Conservation (phyloP, 345 rosid genomes). For the Euphorbia peplus region DNA sequence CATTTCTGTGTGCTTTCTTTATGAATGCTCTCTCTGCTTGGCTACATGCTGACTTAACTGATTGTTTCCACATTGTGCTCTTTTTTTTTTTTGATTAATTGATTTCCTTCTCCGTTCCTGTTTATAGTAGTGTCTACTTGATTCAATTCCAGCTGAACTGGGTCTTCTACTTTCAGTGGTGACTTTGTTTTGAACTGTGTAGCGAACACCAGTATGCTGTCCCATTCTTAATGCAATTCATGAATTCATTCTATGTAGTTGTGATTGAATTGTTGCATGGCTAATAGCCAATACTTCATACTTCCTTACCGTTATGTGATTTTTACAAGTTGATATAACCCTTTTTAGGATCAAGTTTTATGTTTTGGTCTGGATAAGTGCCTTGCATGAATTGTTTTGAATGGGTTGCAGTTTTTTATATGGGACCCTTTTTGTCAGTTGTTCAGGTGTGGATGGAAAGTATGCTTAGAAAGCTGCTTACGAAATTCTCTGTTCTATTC, state of each 20-base stretch:
- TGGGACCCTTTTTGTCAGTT: no score
- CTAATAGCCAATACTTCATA: background rate
- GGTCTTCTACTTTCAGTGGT: background rate
- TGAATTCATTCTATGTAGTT: background rate
- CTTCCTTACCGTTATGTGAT: background rate
- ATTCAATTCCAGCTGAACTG: background rate
- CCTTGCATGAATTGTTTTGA: no score
- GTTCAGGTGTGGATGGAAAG: no score
- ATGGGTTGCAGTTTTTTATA: no score
- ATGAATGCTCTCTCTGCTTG: background rate
- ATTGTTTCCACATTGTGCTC: background rate
- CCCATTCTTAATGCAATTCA: background rate
- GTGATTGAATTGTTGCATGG: background rate
- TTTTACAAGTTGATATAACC: background rate
- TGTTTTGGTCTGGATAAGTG: no score
- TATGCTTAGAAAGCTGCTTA: no score
- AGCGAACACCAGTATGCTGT: background rate
- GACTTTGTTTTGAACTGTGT: background rate
- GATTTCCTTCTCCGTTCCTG: background rate
- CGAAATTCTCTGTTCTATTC: no score
- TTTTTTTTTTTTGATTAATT: background rate
- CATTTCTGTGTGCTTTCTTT: constrained; percentile 12
- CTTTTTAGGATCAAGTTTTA: no score
- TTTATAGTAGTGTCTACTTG: background rate
- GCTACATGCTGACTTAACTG: background rate